Evolutionary conservation across 345 rosid species (phyloP).

Genomic region (Eucalyptus caleyi): DNA sequence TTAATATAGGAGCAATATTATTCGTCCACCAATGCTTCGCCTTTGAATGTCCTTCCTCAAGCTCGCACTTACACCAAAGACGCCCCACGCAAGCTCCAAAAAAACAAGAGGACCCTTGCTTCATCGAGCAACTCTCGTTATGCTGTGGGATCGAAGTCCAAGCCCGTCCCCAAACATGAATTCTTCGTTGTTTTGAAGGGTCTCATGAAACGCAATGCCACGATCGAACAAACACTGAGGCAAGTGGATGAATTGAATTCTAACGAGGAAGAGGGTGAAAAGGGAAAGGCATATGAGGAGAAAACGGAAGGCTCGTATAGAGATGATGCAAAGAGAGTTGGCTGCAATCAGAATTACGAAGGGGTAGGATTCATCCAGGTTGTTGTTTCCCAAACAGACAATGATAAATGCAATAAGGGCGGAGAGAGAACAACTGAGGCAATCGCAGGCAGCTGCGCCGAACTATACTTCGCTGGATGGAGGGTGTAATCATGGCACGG

Average conservation of each 20-base stretch:
- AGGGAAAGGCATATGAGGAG: not conserved
- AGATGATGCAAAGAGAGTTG: too few species aligned
- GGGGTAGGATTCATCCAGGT: too few species aligned
- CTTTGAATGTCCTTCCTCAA: constrained; percentile 48
- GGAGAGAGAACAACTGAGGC: too few species aligned
- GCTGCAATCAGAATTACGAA: too few species aligned
- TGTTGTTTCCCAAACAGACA: too few species aligned
- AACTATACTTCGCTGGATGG: too few species aligned
- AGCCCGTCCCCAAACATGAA: not conserved
- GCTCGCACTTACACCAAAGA: constrained; percentile 82
- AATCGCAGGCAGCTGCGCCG: too few species aligned
- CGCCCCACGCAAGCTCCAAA: constrained; percentile 63
- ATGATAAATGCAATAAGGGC: too few species aligned
- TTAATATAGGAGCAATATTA: too few species aligned
- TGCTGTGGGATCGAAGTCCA: constrained; percentile 9
- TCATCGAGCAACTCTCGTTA: constrained; percentile 30
- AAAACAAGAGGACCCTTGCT: constrained; percentile 35
- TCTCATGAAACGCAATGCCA: not conserved
- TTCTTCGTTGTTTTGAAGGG: not conserved
- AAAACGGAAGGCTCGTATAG: not conserved
- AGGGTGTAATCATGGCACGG: too few species aligned
- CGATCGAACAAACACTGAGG: not conserved
- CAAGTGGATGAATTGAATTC: not conserved
- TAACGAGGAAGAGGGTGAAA: not conserved
- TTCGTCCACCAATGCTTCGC: too few species aligned